Percentiles rank a stretch among this genome's conserved stretches.
phyloP scores from a whole-genome alignment of 176 grass and related monocot genomes.

The Thinopyrum elongatum region DNA sequence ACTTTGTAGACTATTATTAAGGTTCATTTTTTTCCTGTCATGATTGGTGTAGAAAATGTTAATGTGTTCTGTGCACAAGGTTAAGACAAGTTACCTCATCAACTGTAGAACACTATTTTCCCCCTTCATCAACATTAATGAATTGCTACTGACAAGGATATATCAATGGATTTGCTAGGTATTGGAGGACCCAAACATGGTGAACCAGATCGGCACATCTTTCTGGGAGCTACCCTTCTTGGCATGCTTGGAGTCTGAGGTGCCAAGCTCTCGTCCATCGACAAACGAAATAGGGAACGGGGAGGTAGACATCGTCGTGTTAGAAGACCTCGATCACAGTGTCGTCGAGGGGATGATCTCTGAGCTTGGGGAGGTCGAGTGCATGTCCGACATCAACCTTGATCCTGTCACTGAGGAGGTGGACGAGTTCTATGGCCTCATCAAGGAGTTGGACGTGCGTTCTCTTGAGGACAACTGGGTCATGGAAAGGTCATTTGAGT shows the following conservation, averaged over 20 bases:
- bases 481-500: conserved; percentile 35
- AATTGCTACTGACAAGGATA: not conserved
- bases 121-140: not conserved
- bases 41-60: no score
- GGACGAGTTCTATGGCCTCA: conserved; percentile 34
- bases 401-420: not conserved
- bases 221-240: conserved; percentile 50
- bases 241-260: conserved; percentile 10
- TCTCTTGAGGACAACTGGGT: conserved; percentile 37
- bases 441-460: conserved; percentile 37
- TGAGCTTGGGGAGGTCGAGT: not conserved
- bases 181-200: conserved; percentile 42
- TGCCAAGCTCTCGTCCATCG: conserved; percentile 40
- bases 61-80: no score
- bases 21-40: no score
- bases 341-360: not conserved
- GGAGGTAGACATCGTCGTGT: conserved; percentile 17
- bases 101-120: no score
- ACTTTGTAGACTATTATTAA: no score
- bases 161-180: conserved; percentile 36
- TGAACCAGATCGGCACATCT: conserved; percentile 32
- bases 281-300: conserved; percentile 20
- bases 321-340: conserved; percentile 21
- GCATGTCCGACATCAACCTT: not conserved
- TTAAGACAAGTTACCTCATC: no score